Base-by-base conservation (phyloP, 495 filamentous ascomycete species). In the Choiromyces venosus region DNA sequence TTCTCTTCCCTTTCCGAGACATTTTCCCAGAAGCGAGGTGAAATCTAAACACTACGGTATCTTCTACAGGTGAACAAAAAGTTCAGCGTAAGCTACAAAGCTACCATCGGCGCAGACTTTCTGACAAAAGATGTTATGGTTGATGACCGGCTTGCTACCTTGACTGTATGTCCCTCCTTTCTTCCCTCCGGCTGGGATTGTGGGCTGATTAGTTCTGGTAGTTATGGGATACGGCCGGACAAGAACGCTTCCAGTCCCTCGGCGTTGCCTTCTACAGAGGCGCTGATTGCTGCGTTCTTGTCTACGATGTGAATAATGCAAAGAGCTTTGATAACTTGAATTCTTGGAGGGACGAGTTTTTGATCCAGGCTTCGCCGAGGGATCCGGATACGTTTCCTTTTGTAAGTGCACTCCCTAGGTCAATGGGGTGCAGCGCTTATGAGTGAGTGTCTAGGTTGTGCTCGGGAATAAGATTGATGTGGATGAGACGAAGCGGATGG, bases 381-480 rank as follows among this genome's bases (percentile, higher is more conserved):
- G 95, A 98, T 79, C 95, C 95, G 4, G 94, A 97, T 84, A 96
- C 89, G 83, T 99, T 99, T 82, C 95, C 95, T 61, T 99, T 99
- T 82, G 95, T 97, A 65, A 68, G 65, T 37, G 37, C 37, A n/a
- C 38, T 2, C 37, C 46, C 39, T 46, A 19, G 18, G 39, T 33
- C 37, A 52, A 25, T 69, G 64, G 18, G 4, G 4, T 8, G 4
- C n/a, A 52, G 29, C 5, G 9, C 19, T 65, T 75, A 68, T 2
- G 42, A 29, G 6, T 46, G 9, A n/a, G 14, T 1, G 14, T 65
- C 37, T 21, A 75, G 73, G 73, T 74, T 67, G 94, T 98, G 25
- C 89, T 99, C 66, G 95, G 95, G 52, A 99, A 99, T 85, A 99
- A 99, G 86, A 94, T 97, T 80, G 95, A 99, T 86, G 90, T 97